Evolutionary conservation across 2,329 filamentous ascomycete species (phyloP), one percentile per base, ranked within the genome.

Genomic region (Fusarium setosum): DNA sequence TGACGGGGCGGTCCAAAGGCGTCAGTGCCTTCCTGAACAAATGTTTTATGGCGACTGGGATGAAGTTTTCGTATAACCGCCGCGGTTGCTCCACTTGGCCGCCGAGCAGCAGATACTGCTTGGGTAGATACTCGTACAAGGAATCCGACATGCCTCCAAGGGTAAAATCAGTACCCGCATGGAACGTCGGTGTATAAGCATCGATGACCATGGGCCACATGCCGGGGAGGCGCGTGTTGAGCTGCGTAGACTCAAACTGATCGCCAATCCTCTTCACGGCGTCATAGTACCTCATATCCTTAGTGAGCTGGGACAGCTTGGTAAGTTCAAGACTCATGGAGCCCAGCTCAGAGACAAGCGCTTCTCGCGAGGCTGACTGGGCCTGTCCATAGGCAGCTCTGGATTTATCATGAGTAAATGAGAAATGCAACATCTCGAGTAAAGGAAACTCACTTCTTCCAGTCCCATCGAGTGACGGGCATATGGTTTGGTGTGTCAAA

Each of bases 21-120:
- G 86, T 82, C 82, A 92, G 86, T 0, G 91, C 90, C 15, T 86
- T 83, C 75, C 88, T 92, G 59, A 93, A 84, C n/a, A 93, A 79
- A 59, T 89, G 79, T 55, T 86, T 81, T 61, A 87, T 72, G 9
- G 79, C 90, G 71, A 74, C 82, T 13, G 60, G 71, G 34, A 76
- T 76, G 70, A 82, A 79, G 20, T 70, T 69, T 57, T 77, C 75
- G 51, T 81, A 82, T 44, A 76, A 72, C 13, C 56, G 54, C 18
- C 69, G 69, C 17, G 71, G 70, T 29, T 73, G 71, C 18, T 73
- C 71, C 26, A 80, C 73, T 17, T 69, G 61, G n/a, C 91, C 90
- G 20, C 88, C 88, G 1, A 92, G 82, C 8, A 93, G 81, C 40
- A 91, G 79, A 69, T 90, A 85, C 75, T 90, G 83, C 73, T 93